phyloP scores from a whole-genome alignment of 1,284 basidiomycete genomes.

The Coniferiporia sulphurascens region DNA sequence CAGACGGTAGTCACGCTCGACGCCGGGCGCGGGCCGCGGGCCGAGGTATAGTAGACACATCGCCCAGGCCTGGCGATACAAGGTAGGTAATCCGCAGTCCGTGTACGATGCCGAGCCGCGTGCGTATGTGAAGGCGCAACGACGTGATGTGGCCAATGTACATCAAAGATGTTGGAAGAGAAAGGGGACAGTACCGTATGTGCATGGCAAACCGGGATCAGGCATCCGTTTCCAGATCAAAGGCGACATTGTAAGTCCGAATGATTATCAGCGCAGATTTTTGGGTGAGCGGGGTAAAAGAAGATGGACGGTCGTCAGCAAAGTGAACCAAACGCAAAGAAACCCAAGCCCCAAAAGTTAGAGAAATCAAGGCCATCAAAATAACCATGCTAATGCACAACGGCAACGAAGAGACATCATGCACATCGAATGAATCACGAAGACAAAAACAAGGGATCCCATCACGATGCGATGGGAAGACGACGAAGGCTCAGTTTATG shows the following conservation, averaged over 20 bases:
- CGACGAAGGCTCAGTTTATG: not conserved
- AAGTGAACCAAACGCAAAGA: not conserved
- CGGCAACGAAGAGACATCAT: not conserved
- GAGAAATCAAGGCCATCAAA: not conserved
- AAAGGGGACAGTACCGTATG: too few species aligned
- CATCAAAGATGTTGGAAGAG: not conserved
- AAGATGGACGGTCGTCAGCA: not conserved
- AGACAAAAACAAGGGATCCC: not conserved
- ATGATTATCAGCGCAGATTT: not conserved
- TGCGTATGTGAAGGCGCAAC: not conserved
- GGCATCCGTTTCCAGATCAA: not conserved
- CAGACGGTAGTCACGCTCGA: conserved; percentile 91
- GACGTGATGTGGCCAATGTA: not conserved
- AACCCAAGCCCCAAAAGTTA: not conserved
- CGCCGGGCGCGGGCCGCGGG: conserved; percentile 87
- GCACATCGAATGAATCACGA: not conserved
- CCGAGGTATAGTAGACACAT: conserved; percentile 99
- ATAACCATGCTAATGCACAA: not conserved
- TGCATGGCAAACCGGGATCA: too few species aligned
- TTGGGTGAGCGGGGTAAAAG: not conserved
- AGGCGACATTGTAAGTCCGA: not conserved
- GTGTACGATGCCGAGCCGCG: not conserved
- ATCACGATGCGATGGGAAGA: not conserved
- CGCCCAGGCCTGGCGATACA: conserved; percentile 76
- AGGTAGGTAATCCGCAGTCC: not conserved